Conservation (phyloP, 305 asterid species). For the Euphrasia arctica region DNA sequence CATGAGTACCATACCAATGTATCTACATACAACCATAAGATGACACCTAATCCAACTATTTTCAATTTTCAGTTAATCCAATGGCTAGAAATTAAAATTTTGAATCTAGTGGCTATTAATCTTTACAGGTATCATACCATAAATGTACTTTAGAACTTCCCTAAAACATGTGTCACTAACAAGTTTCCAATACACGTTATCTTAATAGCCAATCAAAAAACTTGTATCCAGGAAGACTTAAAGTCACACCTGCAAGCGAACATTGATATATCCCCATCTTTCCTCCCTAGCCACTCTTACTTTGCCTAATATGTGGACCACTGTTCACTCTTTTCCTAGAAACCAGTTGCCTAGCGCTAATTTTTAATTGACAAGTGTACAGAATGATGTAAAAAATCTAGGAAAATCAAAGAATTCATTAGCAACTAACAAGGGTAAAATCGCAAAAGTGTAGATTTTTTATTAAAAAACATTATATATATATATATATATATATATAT, state of each 20-base stretch:
- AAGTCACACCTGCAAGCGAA: conserved; percentile 1
- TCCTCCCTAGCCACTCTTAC: conserved; percentile 10
- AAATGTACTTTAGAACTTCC: too few relatives aligned
- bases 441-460: neutral
- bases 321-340: conserved; percentile 3
- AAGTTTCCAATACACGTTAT: conserved; percentile 13
- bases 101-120: too few relatives aligned
- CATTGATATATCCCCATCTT: conserved; percentile 4
- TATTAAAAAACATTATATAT: neutral
- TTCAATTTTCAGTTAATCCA: too few relatives aligned
- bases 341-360: neutral
- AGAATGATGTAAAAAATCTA: neutral
- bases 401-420: neutral
- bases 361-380: neutral
- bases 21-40: too few relatives aligned
- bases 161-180: neutral
- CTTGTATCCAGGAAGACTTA: neutral
- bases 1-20: too few relatives aligned
- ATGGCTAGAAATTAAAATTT: too few relatives aligned
- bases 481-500: too few relatives aligned
- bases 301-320: conserved; percentile 4
- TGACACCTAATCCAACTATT: too few relatives aligned
- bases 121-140: too few relatives aligned
- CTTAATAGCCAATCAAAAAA: neutral
- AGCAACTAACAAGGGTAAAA: neutral